Evolutionary conservation across 805 yeast species (phyloP), one percentile per base, ranked within the genome.

Genomic region (Wickerhamomyces mucosus): DNA sequence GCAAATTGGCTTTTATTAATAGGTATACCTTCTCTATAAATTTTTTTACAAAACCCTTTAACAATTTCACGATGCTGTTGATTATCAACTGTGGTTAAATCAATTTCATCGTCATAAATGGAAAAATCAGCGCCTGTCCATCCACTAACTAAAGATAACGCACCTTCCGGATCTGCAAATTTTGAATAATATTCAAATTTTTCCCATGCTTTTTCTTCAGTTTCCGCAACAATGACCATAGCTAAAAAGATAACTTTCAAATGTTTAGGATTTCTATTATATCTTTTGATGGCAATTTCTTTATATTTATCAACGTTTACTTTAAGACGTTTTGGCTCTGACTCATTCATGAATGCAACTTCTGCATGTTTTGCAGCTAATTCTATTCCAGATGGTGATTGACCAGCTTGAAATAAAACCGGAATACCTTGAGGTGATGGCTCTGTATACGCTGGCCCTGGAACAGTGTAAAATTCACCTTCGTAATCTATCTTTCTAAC

Each of bases 361-460:
- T 65, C 70, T 1, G 68, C 69, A 40, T 59, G 53, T 35, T 55
- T 55, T 7, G 70, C 65, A 3, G 65, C 69, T 35, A 61, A 51
- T 12, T 60, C 59, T 21, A 51, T 50, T 7, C 70, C 70, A 15
- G 49, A 50, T 9, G 55, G 44, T 6, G 69, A 64, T 16, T 63
- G 48, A 4, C 70, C 70, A 4, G 70, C 70, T 42, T 64, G 68
- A 25, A 63, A 50, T 23, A 65, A 42, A 8, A 65, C 59, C 3
- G 70, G 70, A 5, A 65, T 39, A 33, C 67, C 51, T 36, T 64
- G 69, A 3, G 64, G 65, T 8, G 66, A 50, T 3, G 69, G 69
- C 19, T 57, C 56, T 6, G 61, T 56, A 28, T 61, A 58, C 27
- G 42, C 52, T 4, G 65, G 66, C 2, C 65, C 67, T 2, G 63